Conservation (phyloP, 495 filamentous ascomycete genomes). For the Patellaria atrata region DNA sequence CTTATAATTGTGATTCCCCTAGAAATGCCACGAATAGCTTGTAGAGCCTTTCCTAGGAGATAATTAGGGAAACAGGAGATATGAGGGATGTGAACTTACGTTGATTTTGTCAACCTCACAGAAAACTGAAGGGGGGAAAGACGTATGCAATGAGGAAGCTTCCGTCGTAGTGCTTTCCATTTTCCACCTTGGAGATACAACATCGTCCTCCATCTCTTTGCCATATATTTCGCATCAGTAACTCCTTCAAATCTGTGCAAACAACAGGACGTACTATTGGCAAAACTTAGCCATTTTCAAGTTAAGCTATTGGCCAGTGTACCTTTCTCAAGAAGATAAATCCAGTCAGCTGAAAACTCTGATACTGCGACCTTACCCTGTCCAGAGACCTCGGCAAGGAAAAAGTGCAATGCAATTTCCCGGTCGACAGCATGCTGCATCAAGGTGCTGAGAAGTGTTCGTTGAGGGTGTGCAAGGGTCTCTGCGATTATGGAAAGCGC, state of each 20-base stretch:
- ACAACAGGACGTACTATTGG: slow-evolving; percentile 10
- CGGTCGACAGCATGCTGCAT: slow-evolving; percentile 9
- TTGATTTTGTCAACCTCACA: slow-evolving; percentile 6
- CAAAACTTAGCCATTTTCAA: slow-evolving; percentile 1
- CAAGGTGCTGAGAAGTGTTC: slow-evolving; percentile 9
- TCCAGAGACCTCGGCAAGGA: slow-evolving; percentile 6
- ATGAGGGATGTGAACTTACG: slow-evolving; percentile 6
- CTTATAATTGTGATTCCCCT: slow-evolving; percentile 4
- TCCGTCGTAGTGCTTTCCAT: slow-evolving; percentile 2
- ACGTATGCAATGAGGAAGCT: slow-evolving; percentile 6
- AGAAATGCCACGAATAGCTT: slow-evolving; percentile 9
- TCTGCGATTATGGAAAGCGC: slow-evolving; percentile 11
- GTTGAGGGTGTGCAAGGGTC: slow-evolving; percentile 10
- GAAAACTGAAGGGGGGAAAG: slow-evolving; percentile 6
- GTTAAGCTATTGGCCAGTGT: slow-evolving; percentile 1
- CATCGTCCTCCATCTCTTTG: slow-evolving; percentile 11
- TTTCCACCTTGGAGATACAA: slow-evolving; percentile 7
- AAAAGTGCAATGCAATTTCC: slow-evolving; percentile 7
- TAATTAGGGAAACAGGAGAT: neutral
- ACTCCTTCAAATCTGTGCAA: slow-evolving; percentile 3
- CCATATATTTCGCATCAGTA: slow-evolving; percentile 6
- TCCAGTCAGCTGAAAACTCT: slow-evolving; percentile 12
- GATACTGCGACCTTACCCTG: slow-evolving; percentile 2
- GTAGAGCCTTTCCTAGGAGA: slow-evolving; percentile 5
- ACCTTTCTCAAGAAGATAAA: slow-evolving; percentile 8